phyloP scores from a whole-genome alignment of 192 early-diverging fungal species.

The Mortierella claussenii region DNA sequence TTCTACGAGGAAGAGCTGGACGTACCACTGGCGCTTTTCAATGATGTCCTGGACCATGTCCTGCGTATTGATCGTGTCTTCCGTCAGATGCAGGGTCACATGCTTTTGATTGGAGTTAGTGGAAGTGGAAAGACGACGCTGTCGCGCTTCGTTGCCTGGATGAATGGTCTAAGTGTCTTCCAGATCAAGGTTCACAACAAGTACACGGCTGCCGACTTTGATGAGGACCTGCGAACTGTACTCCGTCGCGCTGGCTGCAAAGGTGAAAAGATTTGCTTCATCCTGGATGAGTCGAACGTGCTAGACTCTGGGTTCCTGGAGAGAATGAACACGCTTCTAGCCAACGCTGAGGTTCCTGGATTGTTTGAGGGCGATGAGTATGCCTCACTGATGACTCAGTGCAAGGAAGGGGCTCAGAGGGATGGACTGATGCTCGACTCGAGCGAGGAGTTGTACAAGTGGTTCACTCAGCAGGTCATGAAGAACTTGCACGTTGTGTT shows the following conservation, averaged over 20 bases:
- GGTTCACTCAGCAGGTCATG: constrained; percentile 98
- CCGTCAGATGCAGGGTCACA: constrained; percentile 97
- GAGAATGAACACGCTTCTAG: constrained; percentile 99
- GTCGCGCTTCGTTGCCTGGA: constrained; percentile 99
- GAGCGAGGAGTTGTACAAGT: constrained; percentile 94
- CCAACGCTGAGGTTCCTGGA: constrained; percentile 98
- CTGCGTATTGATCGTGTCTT: constrained; percentile 98
- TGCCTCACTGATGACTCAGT: constrained; percentile 90
- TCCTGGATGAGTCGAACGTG: constrained; percentile 99
- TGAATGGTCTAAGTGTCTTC: constrained; percentile 97
- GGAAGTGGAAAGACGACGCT: constrained; percentile 98
- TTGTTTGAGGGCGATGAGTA: constrained; percentile 99
- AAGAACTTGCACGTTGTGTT: constrained; percentile 99
- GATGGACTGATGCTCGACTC: constrained; percentile 96
- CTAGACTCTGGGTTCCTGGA: constrained; percentile 97
- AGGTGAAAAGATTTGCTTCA: constrained; percentile 98
- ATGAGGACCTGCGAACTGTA: constrained; percentile 94
- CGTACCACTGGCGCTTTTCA: constrained; percentile 90
- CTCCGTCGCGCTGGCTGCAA: constrained; percentile 93
- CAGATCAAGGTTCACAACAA: constrained; percentile 99
- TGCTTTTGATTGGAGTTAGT: constrained; percentile 97
- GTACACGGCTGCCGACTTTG: constrained; percentile 96
- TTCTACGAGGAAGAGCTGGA: constrained; percentile 99
- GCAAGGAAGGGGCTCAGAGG: constrained; percentile 92
- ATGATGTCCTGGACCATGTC: constrained; percentile 98